Base-by-base conservation (phyloP, 1,284 basidiomycete genomes). In the Apiotrichum akiyoshidainum region DNA sequence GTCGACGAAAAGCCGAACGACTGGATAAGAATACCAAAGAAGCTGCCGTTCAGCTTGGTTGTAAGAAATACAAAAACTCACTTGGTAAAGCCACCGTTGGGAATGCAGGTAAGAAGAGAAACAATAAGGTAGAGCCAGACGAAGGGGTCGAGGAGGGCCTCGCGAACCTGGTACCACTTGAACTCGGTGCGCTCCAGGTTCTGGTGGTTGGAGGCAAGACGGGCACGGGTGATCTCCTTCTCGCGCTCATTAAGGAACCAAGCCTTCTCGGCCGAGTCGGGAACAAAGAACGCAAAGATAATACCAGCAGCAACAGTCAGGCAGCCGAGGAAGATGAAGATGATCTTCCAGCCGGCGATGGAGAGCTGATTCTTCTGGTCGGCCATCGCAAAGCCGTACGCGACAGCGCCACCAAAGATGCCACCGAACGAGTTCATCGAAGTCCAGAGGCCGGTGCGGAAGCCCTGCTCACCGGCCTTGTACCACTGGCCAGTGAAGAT, bases 181-280 rank as follows among this genome's bases (percentile, higher is more conserved):
- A 55, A 72, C 5, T 60, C 37, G 33, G 61, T 66, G 13, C 61
- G 47, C 48, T 67, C 64, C 51, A 67, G 60, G 52, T 65, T 68
- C 57, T 74, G 67, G 47, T 65, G 61, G 58, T 72, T 75, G 26
- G 46, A 42, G 8, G 48, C 59, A 7, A 46, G 46, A 26, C 73
- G 66, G 5, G 33, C 33, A 13, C 17, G n/a, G 2, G 46, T 19
- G 31, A 52, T 41, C 40, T 52, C 41, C 50, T 52, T 52, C 16
- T 52, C 50, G 26, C 31, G 22, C 10, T 31, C 40, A 17, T 22
- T 52, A 26, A 52, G 40, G 50, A 52, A 52, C 50, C 50, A 52
- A 16, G 50, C 50, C 40, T 41, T 33, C 0, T 42, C 40, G 10
- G 50, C 16, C 9, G 50, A 33, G 31, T 52, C 50, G 26, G 50